Percentiles rank a stretch among this genome's conserved stretches.
Conservation (phyloP, 257 asterid genomes). For the Gentiana macrophylla region DNA sequence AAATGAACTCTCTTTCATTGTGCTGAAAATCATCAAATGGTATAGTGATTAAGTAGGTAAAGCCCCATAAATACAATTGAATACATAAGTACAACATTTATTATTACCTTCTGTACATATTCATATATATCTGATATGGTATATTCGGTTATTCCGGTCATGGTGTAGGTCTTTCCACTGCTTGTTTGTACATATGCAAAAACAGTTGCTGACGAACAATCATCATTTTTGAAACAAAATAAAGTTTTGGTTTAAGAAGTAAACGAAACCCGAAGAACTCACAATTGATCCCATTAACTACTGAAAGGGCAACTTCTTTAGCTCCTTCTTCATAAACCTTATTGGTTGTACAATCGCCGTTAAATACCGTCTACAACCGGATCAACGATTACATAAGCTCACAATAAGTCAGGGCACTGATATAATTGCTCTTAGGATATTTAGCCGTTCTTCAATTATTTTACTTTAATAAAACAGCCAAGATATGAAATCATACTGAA, state of each 20-base stretch:
- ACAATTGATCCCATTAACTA: conserved; percentile 76
- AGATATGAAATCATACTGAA: too few species aligned
- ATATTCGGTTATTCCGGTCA: conserved; percentile 86
- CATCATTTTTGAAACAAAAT: neutral
- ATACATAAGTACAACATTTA: conserved; percentile 3
- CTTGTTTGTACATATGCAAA: conserved; percentile 97
- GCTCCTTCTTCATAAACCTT: conserved; percentile 89
- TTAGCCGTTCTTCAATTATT: neutral
- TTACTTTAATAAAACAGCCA: too few species aligned
- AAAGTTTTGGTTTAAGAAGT: neutral
- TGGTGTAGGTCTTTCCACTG: conserved; percentile 95
- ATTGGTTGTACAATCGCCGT: conserved; percentile 62
- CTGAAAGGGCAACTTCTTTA: conserved; percentile 81
- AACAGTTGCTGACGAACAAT: conserved; percentile 57
- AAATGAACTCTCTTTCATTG: conserved; percentile 51
- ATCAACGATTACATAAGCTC: neutral
- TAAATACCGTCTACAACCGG: conserved; percentile 58
- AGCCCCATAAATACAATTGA: neutral
- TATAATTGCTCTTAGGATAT: neutral
- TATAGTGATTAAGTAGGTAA: conserved; percentile 3
- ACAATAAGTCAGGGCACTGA: neutral
- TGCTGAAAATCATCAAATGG: conserved; percentile 40
- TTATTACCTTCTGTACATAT: conserved; percentile 57
- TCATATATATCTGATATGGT: conserved; percentile 74
- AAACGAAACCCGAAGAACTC: conserved; percentile 19